Evolutionary conservation across 148 eudicot species (phyloP).

Genomic region (Nyssa sinensis): DNA sequence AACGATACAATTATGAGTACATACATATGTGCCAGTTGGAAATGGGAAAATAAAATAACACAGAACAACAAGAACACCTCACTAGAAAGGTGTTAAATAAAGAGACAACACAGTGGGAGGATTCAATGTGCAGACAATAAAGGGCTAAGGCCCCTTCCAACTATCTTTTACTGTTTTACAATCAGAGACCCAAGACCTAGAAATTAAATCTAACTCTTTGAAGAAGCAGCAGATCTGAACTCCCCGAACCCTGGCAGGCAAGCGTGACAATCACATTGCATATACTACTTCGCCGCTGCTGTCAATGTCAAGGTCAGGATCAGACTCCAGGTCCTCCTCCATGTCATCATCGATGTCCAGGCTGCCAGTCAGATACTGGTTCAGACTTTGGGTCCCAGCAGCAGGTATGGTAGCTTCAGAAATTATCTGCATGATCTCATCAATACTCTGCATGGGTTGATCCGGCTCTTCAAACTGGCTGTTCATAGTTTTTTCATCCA

Average conservation of each 20-base stretch:
- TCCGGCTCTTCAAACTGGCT: slow-evolving; percentile 68
- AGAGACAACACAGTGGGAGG: neutral
- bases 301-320: neutral
- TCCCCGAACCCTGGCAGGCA: neutral
- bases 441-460: slow-evolving; percentile 77
- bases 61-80: neutral
- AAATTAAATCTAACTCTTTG: neutral
- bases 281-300: slow-evolving; percentile 37
- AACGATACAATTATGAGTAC: neutral
- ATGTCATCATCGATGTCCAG: slow-evolving; percentile 11
- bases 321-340: neutral
- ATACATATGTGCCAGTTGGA: neutral
- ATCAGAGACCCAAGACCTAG: neutral
- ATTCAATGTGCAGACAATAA: neutral
- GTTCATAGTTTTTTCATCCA: slow-evolving; percentile 39
- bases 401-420: slow-evolving; percentile 69
- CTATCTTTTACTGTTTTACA: neutral
- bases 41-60: neutral
- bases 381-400: slow-evolving; percentile 23
- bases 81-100: neutral
- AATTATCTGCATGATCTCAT: slow-evolving; percentile 87
- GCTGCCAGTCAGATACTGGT: neutral
- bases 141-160: neutral
- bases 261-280: slow-evolving; percentile 43
- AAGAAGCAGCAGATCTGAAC: slow-evolving; percentile 6